Percentiles rank a stretch among this genome's conserved stretches.
phyloP scores from a whole-genome alignment of 2,329 filamentous ascomycete genomes.

The Fusarium hostae region DNA sequence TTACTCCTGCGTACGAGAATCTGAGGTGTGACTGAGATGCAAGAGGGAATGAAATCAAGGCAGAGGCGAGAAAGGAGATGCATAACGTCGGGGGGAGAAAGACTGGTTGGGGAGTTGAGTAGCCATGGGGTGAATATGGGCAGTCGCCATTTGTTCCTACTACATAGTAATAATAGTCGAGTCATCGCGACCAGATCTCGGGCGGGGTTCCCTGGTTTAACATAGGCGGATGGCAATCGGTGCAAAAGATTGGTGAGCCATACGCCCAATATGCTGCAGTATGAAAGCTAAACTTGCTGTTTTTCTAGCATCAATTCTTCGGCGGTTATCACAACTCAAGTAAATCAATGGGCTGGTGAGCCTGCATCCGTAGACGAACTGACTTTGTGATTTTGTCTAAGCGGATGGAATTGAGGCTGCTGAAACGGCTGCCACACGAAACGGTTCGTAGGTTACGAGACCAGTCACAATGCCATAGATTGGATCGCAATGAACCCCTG shows the following conservation, averaged over 20 bases:
- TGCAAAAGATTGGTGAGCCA: constrained; percentile 11
- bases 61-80: constrained; percentile 29
- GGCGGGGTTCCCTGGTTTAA: constrained; percentile 11
- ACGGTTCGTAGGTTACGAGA: constrained; percentile 29
- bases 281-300: background rate
- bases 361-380: constrained; percentile 15
- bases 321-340: constrained; percentile 20
- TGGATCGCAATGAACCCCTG: constrained; percentile 32
- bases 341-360: background rate
- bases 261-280: background rate
- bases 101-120: constrained; percentile 27
- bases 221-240: background rate
- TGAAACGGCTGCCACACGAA: constrained; percentile 37
- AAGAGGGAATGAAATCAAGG: constrained; percentile 1
- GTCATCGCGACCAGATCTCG: background rate
- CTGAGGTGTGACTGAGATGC: constrained; percentile 20
- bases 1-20: constrained; percentile 6
- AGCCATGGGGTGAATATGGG: constrained; percentile 14
- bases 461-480: constrained; percentile 27
- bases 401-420: constrained; percentile 38
- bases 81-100: constrained; percentile 30
- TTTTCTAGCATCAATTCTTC: background rate
- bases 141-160: constrained; percentile 1
- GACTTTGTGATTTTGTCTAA: background rate
- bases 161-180: background rate